Evolutionary conservation across 1,284 basidiomycete genomes (phyloP).

Genomic region (Ganoderma lucidum): DNA sequence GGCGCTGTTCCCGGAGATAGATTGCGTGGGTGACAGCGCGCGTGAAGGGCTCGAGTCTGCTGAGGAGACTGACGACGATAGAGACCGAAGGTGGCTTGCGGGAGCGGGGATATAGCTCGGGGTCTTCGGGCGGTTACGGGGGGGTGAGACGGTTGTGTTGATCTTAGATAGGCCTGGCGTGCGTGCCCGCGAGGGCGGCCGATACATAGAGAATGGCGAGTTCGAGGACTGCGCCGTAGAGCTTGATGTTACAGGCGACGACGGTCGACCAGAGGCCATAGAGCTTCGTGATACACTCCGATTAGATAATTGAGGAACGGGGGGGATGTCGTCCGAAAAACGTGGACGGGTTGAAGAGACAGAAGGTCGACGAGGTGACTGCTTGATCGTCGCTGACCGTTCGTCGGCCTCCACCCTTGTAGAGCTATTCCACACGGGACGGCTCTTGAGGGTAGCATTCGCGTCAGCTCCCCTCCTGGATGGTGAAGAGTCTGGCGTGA

Average conservation of each 20-base stretch:
- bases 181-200: conserved; percentile 44
- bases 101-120: conserved; percentile 80
- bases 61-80: conserved; percentile 54
- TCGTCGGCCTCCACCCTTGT: conserved; percentile 70
- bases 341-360: conserved; percentile 42
- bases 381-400: conserved; percentile 54
- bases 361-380: conserved; percentile 48
- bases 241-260: conserved; percentile 77
- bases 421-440: conserved; percentile 77
- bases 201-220: conserved; percentile 40
- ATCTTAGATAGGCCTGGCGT: conserved; percentile 43
- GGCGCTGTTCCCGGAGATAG: conserved; percentile 42
- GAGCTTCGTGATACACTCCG: conserved; percentile 77
- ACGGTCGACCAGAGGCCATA: conserved; percentile 79
- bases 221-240: conserved; percentile 73
- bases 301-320: conserved; percentile 56
- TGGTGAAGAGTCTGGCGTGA: conserved; percentile 74
- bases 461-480: conserved; percentile 40
- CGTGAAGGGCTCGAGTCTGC: conserved; percentile 43
- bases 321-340: conserved; percentile 50
- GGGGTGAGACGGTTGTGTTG: conserved; percentile 23
- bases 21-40: conserved; percentile 67
- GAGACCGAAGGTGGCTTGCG: conserved; percentile 53
- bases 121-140: conserved; percentile 74
- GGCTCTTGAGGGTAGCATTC: conserved; percentile 51